Conservation (phyloP, 2,329 filamentous ascomycete genomes). For the Fonsecaea erecta region DNA sequence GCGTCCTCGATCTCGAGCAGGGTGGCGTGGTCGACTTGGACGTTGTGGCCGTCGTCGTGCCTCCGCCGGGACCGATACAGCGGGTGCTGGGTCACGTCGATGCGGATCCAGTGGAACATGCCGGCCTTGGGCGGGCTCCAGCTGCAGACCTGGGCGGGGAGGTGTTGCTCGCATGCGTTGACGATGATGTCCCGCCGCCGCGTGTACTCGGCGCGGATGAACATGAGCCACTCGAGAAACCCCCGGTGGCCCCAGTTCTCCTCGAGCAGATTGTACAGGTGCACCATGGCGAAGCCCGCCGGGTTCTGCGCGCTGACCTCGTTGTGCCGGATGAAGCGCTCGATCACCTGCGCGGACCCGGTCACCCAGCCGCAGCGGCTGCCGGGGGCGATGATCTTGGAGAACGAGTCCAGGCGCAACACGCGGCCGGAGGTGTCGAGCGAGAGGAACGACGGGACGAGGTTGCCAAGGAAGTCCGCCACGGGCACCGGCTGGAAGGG, state of each 20-base stretch:
- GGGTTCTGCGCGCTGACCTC: conserved; percentile 87
- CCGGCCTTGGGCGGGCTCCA: conserved; percentile 83
- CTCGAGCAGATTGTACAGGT: conserved; percentile 87
- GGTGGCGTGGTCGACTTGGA: conserved; percentile 42
- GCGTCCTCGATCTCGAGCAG: conserved; percentile 72
- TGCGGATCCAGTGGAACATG: conserved; percentile 75
- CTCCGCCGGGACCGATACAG: conserved; percentile 21
- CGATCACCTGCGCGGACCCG: conserved; percentile 79
- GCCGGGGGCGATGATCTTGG: conserved; percentile 85
- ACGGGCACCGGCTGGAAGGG: conserved; percentile 59
- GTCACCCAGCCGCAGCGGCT: conserved; percentile 87
- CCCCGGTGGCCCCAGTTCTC: conserved; percentile 92
- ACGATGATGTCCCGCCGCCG: conserved; percentile 76
- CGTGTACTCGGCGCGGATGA: conserved; percentile 80
- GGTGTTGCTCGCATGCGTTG: conserved; percentile 74
- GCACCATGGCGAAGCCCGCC: conserved; percentile 79
- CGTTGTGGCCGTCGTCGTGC: too few relatives aligned
- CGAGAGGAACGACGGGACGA: conserved; percentile 76
- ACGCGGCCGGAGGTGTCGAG: conserved; percentile 87
- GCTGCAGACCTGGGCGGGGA: conserved; percentile 74
- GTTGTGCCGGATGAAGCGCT: conserved; percentile 79
- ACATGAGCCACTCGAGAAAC: conserved; percentile 86
- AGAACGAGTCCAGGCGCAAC: conserved; percentile 89
- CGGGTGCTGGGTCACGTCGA: conserved; percentile 54
- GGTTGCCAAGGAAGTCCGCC: conserved; percentile 72